Conservation (phyloP, 306 rosid genomes). For the Clitoria ternatea region DNA sequence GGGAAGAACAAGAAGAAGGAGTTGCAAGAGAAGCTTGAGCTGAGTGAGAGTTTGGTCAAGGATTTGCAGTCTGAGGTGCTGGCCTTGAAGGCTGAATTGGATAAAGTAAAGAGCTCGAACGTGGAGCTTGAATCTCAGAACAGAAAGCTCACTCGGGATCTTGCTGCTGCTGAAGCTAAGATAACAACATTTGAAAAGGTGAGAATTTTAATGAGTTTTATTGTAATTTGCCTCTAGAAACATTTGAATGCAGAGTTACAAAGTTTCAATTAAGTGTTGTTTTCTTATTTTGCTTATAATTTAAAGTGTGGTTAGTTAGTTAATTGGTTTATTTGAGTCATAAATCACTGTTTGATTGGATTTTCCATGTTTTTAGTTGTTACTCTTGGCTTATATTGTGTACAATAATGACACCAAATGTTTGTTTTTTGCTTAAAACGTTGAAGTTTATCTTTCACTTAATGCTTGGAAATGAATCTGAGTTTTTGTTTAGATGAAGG, state of each 20-base stretch:
- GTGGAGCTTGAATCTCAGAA: slow-evolving; percentile 61
- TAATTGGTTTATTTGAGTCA: neutral
- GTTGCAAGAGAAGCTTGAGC: slow-evolving; percentile 42
- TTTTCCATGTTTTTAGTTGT: neutral
- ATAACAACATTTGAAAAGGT: slow-evolving; percentile 45
- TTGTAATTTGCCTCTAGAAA: neutral
- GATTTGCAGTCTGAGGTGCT: slow-evolving; percentile 54
- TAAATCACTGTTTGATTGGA: slow-evolving; percentile 6
- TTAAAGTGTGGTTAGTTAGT: slow-evolving; percentile 4
- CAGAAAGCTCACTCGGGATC: slow-evolving; percentile 48
- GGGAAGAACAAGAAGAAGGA: slow-evolving; percentile 38
- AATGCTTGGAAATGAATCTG: slow-evolving; percentile 14
- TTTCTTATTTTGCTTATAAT: neutral
- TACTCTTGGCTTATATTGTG: neutral
- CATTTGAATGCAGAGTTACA: neutral
- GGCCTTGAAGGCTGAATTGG: slow-evolving; percentile 67
- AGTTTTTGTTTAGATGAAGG: slow-evolving; percentile 37
- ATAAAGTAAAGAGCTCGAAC: slow-evolving; percentile 46
- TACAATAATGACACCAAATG: neutral
- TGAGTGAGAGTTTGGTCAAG: slow-evolving; percentile 54
- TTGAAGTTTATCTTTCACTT: neutral
- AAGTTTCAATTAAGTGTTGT: neutral
- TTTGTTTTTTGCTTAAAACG: neutral
- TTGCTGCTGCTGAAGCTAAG: slow-evolving; percentile 71
- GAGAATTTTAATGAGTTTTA: slow-evolving; percentile 19